phyloP scores from a whole-genome alignment of 129 eudicot species.

The Kitagawia praeruptora region DNA sequence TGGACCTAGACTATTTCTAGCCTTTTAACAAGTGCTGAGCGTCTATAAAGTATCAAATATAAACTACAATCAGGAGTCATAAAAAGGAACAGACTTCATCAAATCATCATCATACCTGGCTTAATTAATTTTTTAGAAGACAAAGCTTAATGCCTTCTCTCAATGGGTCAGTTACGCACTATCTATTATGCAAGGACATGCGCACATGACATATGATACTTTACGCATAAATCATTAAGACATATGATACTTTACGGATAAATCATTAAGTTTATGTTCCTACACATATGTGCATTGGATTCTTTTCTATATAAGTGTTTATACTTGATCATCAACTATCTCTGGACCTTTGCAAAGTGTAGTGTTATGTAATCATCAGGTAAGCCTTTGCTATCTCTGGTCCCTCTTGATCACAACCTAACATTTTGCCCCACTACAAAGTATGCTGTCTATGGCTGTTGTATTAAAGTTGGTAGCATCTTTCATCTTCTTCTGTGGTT shows the following conservation, averaged over 20 bases:
- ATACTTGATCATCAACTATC: background rate
- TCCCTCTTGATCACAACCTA: constrained; percentile 3
- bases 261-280: constrained; percentile 2
- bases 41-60: background rate
- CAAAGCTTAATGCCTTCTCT: background rate
- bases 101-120: background rate
- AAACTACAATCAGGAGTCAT: background rate
- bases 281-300: background rate
- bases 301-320: background rate
- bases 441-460: constrained; percentile 1
- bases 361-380: background rate
- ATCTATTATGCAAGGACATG: background rate
- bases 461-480: background rate
- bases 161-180: background rate
- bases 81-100: background rate
- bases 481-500: background rate
- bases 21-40: no score
- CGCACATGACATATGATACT: background rate
- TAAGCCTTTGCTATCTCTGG: constrained; percentile 4
- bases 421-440: constrained; percentile 1
- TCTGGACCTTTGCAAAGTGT: background rate
- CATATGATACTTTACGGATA: no score
- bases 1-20: no score
- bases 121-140: background rate
- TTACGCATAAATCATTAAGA: background rate